Percentiles rank a stretch among this genome's conserved stretches.
Evolutionary conservation across 1,284 basidiomycete genomes (phyloP).

Genomic region (Marasmius sp.): DNA sequence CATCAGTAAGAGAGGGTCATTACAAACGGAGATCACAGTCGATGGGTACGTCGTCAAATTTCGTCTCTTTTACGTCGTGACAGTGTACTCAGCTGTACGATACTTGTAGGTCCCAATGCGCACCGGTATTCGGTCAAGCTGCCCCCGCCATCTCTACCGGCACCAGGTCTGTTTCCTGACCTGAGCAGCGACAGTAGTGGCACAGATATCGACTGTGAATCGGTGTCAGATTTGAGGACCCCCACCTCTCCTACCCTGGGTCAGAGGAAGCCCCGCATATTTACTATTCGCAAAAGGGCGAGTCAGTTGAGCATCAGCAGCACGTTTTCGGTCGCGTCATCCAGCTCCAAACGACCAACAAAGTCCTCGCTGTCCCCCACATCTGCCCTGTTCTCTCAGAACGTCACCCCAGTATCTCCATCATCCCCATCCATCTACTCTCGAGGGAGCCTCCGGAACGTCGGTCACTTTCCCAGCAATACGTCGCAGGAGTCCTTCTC

Average conservation of each 20-base stretch:
- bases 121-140: neutral
- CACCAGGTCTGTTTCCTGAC: neutral
- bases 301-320: constrained; percentile 5
- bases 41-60: neutral
- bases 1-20: neutral
- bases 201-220: neutral
- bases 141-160: neutral
- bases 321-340: neutral
- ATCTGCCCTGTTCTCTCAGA: constrained; percentile 1
- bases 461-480: neutral
- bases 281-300: neutral
- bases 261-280: neutral
- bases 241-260: neutral
- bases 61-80: neutral
- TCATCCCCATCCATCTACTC: neutral
- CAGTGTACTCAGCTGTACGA: neutral
- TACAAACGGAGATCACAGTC: constrained; percentile 2
- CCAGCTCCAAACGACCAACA: neutral
- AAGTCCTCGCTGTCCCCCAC: neutral
- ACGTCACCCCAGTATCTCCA: neutral
- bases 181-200: neutral
- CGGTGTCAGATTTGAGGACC: neutral
- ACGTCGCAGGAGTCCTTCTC: neutral
- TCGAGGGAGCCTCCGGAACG: neutral
- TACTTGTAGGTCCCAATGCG: neutral